Evolutionary conservation across 371 early-diverging fungal species (phyloP), one percentile per base, ranked within the genome.

Genomic region (Mortierella sp.): DNA sequence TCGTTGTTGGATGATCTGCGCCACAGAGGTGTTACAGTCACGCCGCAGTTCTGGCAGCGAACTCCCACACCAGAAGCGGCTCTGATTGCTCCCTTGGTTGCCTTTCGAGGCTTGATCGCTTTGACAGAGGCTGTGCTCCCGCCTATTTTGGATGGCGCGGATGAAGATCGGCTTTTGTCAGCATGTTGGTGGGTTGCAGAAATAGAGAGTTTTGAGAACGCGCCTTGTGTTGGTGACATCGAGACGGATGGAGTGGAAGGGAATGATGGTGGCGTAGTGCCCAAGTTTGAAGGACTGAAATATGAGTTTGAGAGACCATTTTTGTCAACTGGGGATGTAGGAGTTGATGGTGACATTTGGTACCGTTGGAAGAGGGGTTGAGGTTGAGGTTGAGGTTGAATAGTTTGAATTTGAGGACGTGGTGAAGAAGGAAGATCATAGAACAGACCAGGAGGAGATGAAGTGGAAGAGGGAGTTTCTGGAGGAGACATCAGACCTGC

Each of bases 21-120:
- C 99, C 99, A 99, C 16, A 98, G 89, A 0, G 99, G 98, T 4
- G 99, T 98, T 6, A 88, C 88, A 0, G 94, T 95, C 6, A 96
- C 93, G 7, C 89, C 88, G 83, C 99, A 99, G 85, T 99, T 97
- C 68, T 87, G 86, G 77, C 98, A 97, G 5, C 73, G 76, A 16
- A 76, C 81, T 40, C 76, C 81, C 69, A 75, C 62, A 5, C 82
- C 82, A 11, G 82, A 65, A 11, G 82, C 76, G 6, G 82, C 76
- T 64, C 67, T 72, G 76, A 76, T 62, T 3, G 82, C 72, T 0
- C 73, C 65, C 58, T 69, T 72, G 21, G 82, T 72, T 43, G 76
- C 67, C 65, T 70, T 81, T 36, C 82, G 82, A 33, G 58, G 50
- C 61, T 81, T 81, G 57, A 66, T 19, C 10, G 33, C 40, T 57